These are phyloP conservation scores for Pseudevernia furfuracea DNA, from an alignment of 495 filamentous ascomycete species.

Conservation along the genomic window DNA sequence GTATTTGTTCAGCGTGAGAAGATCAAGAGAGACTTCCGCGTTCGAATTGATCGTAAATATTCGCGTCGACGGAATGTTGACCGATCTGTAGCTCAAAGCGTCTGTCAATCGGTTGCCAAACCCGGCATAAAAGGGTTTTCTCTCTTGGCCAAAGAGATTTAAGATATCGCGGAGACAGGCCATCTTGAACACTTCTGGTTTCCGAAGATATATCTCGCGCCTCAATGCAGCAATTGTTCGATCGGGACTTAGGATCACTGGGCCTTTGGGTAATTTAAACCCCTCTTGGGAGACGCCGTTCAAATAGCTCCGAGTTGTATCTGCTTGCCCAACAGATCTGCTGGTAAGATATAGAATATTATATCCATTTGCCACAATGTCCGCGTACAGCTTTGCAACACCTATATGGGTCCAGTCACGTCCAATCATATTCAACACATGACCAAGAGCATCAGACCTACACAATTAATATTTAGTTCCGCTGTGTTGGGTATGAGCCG, in stretches of 20 bases:
- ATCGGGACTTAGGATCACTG: slow-evolving; percentile 91
- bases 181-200: slow-evolving; percentile 99
- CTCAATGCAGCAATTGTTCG: slow-evolving; percentile 91
- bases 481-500: background rate
- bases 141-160: slow-evolving; percentile 70
- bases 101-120: slow-evolving; percentile 97
- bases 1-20: slow-evolving; percentile 86
- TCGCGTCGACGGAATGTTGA: slow-evolving; percentile 84
- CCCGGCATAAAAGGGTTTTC: slow-evolving; percentile 87
- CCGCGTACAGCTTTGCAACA: slow-evolving; percentile 92
- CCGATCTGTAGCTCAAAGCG: slow-evolving; percentile 88
- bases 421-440: slow-evolving; percentile 95
- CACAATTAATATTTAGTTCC: slow-evolving; percentile 2
- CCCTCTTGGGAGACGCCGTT: slow-evolving; percentile 84
- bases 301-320: slow-evolving; percentile 84
- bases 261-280: slow-evolving; percentile 78
- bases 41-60: slow-evolving; percentile 99
- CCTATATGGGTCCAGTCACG: slow-evolving; percentile 97
- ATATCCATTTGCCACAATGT: slow-evolving; percentile 94
- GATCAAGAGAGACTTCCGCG: slow-evolving; percentile 87
- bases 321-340: slow-evolving; percentile 85
- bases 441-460: slow-evolving; percentile 87
- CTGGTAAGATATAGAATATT: slow-evolving; percentile 98
- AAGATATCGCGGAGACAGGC: slow-evolving; percentile 90
- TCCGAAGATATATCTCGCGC: slow-evolving; percentile 89